phyloP scores from a whole-genome alignment of 371 early-diverging fungal genomes.

The Lichtheimia ramosa region DNA sequence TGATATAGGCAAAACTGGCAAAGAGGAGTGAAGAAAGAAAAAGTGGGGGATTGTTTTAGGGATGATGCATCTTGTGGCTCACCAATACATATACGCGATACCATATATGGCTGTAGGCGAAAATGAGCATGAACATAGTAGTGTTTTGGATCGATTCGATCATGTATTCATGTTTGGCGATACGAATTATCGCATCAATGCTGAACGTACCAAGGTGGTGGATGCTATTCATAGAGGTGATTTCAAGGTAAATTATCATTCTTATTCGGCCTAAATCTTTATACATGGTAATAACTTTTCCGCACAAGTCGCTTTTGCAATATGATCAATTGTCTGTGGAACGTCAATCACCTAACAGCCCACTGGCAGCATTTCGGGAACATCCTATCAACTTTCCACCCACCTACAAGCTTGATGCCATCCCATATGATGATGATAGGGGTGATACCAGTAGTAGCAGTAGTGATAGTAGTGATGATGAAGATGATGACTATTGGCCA shows the following conservation, averaged over 20 bases:
- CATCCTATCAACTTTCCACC: conserved; percentile 82
- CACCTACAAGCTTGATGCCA: conserved; percentile 83
- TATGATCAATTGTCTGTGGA: conserved; percentile 66
- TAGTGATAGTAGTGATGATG: conserved; percentile 1
- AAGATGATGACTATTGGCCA: background rate
- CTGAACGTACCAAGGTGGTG: conserved; percentile 55
- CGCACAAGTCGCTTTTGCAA: conserved; percentile 4
- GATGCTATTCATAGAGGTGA: conserved; percentile 45
- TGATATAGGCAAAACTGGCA: too few relatives aligned
- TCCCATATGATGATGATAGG: conserved; percentile 2
- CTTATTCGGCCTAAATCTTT: too few relatives aligned
- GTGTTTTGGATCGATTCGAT: conserved; percentile 56
- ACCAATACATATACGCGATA: too few relatives aligned
- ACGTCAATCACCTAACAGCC: conserved; percentile 35
- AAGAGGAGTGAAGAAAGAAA: too few relatives aligned
- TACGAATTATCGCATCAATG: conserved; percentile 76
- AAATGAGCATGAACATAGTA: background rate
- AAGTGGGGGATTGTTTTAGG: too few relatives aligned
- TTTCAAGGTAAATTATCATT: conserved; percentile 32
- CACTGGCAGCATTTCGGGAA: conserved; percentile 71
- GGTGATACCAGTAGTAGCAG: conserved; percentile 9
- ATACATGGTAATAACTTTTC: too few relatives aligned
- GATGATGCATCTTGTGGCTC: too few relatives aligned
- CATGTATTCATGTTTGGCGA: conserved; percentile 80
- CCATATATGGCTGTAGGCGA: background rate